Evolutionary conservation across 2,329 filamentous ascomycete species (phyloP).

Genomic region (Hypoxylon sp.): DNA sequence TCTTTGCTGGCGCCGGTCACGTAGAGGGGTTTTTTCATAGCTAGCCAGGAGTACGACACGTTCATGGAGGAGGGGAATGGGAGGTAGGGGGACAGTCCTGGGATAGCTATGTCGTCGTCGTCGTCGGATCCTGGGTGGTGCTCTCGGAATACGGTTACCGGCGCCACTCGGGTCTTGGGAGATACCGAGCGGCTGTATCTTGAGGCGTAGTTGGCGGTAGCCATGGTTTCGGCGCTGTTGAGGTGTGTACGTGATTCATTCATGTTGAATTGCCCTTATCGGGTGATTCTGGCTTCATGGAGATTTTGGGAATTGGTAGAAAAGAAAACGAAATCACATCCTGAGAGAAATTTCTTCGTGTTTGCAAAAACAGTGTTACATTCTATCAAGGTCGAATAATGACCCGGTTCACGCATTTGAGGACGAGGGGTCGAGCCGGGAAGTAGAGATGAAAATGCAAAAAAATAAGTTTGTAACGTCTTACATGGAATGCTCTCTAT

Average conservation of each 20-base stretch:
- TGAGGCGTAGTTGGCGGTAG: not conserved
- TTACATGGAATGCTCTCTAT: too few species aligned
- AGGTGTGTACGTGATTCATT: not conserved
- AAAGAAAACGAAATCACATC: not conserved
- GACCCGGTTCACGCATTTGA: too few species aligned
- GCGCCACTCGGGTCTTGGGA: not conserved
- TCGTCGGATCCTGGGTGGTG: not conserved
- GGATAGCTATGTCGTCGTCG: not conserved
- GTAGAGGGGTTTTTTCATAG: constrained; percentile 26
- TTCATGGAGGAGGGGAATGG: constrained; percentile 43
- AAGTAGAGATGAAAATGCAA: too few species aligned
- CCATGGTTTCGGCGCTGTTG: not conserved
- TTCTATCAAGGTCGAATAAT: too few species aligned
- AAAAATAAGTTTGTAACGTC: too few species aligned
- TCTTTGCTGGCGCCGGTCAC: constrained; percentile 21
- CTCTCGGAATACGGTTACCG: not conserved
- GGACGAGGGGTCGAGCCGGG: too few species aligned
- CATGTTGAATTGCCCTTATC: too few species aligned
- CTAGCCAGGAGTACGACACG: constrained; percentile 35
- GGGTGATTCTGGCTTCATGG: too few species aligned
- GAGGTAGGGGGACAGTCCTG: constrained; percentile 17
- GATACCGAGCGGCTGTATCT: not conserved
- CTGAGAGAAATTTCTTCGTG: not conserved
- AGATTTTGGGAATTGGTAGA: not conserved
- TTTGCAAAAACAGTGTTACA: too few species aligned